Evolutionary conservation across 768 basidiomycete species (phyloP).

Genomic region (Suillus occidentalis): DNA sequence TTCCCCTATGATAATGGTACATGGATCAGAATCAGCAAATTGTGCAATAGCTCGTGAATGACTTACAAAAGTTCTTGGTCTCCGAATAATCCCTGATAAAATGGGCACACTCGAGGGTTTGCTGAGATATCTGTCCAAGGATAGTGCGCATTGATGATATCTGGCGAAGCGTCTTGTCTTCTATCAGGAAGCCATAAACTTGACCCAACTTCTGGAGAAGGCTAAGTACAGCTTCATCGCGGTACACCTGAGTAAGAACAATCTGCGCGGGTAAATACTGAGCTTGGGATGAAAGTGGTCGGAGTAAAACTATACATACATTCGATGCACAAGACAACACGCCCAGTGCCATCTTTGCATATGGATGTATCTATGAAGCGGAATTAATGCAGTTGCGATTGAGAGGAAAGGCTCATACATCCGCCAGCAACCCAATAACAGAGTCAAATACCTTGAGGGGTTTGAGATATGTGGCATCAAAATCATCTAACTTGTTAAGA

Average conservation of each 20-base stretch:
- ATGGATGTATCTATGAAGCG: constrained; percentile 7
- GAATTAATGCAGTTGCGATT: neutral
- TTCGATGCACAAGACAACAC: constrained; percentile 4
- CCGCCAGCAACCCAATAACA: neutral
- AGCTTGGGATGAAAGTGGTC: neutral
- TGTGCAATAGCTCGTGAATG: neutral
- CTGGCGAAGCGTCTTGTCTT: constrained; percentile 2
- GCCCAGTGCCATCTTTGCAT: constrained; percentile 6
- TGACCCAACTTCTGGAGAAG: constrained; percentile 8
- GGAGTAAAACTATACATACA: neutral
- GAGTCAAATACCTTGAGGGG: constrained; percentile 3
- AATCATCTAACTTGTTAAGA: neutral
- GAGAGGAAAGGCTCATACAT: neutral
- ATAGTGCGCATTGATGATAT: neutral
- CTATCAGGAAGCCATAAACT: constrained; percentile 8
- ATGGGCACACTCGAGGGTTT: constrained; percentile 7
- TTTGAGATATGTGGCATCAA: neutral
- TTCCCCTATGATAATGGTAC: neutral
- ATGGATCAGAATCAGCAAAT: neutral
- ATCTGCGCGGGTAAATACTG: neutral
- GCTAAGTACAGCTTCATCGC: constrained; percentile 3
- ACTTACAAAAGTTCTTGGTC: constrained; percentile 11
- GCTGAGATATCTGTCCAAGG: constrained; percentile 7
- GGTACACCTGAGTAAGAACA: constrained; percentile 2
- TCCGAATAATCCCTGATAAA: constrained; percentile 12